These are phyloP conservation scores for Russula abietina DNA, from an alignment of 768 basidiomycete genomes.

Conservation along the genomic window DNA sequence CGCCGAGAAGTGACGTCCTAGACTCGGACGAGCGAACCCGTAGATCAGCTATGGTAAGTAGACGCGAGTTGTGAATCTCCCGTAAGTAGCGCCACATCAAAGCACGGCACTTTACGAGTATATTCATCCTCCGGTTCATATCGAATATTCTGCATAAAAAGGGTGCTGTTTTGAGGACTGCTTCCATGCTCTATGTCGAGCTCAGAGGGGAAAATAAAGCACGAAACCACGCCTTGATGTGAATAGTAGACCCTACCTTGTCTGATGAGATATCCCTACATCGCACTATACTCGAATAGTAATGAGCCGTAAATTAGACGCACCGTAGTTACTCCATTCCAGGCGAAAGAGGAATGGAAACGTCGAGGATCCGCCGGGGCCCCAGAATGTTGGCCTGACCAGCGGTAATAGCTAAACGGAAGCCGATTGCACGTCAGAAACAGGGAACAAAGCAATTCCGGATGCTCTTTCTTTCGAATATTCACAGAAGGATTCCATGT, in stretches of 20 bases:
- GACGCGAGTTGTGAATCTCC: neutral
- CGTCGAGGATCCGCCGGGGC: neutral
- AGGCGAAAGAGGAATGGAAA: neutral
- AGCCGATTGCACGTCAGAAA: neutral
- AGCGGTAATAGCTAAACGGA: neutral
- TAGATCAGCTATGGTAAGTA: neutral
- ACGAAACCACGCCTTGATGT: neutral
- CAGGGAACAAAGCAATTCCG: neutral
- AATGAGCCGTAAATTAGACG: neutral
- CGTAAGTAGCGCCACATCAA: neutral
- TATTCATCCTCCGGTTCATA: neutral
- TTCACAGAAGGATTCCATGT: neutral
- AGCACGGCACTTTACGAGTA: neutral
- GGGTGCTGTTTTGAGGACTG: neutral
- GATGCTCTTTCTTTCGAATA: neutral
- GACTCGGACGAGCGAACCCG: neutral
- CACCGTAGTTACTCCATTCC: neutral
- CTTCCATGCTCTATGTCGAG: neutral
- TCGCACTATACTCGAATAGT: slow-evolving; percentile 3
- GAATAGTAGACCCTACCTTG: neutral
- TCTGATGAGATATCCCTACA: neutral
- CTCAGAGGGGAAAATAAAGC: neutral
- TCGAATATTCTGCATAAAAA: neutral
- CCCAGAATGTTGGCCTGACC: neutral
- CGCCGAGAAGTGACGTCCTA: neutral